A percentile compares a stretch with the other conserved stretches of the same genome.
Conservation (phyloP, 2,329 filamentous ascomycete species). For the Akanthomyces uredinophilus region DNA sequence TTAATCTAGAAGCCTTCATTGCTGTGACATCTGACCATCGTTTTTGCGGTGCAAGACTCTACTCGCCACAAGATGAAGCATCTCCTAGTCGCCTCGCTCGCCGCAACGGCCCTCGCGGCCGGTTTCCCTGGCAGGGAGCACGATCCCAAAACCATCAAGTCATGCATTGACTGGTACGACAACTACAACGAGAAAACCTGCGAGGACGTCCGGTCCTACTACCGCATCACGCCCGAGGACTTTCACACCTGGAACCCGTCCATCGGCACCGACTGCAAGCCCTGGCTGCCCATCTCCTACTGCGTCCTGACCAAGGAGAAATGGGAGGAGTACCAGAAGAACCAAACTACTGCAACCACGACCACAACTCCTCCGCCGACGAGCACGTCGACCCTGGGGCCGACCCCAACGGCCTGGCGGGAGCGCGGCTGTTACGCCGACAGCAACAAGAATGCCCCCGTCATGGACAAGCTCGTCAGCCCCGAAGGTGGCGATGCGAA, state of each 20-base stretch:
- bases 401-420: constrained; percentile 21
- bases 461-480: constrained; percentile 29
- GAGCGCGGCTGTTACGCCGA: constrained; percentile 38
- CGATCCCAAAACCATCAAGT: constrained; percentile 11
- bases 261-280: constrained; percentile 20
- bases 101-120: neutral
- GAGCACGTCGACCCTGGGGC: constrained; percentile 16
- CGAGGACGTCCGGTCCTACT: constrained; percentile 14
- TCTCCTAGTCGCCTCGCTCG: neutral
- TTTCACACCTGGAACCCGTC: constrained; percentile 23
- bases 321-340: constrained; percentile 7
- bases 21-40: neutral
- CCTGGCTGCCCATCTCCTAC: constrained; percentile 21
- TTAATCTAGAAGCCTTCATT: neutral
- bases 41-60: too few species aligned
- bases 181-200: constrained; percentile 16
- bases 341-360: constrained; percentile 10
- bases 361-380: constrained; percentile 15
- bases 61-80: neutral
- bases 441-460: constrained; percentile 19
- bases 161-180: constrained; percentile 16
- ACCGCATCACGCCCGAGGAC: constrained; percentile 16
- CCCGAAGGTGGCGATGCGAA: constrained; percentile 19
- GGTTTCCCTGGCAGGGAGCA: neutral
- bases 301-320: constrained; percentile 20